A percentile compares a stretch with the other conserved stretches of the same genome.
Conservation (phyloP, 441 rosid species). For the Erysimum cheiri region DNA sequence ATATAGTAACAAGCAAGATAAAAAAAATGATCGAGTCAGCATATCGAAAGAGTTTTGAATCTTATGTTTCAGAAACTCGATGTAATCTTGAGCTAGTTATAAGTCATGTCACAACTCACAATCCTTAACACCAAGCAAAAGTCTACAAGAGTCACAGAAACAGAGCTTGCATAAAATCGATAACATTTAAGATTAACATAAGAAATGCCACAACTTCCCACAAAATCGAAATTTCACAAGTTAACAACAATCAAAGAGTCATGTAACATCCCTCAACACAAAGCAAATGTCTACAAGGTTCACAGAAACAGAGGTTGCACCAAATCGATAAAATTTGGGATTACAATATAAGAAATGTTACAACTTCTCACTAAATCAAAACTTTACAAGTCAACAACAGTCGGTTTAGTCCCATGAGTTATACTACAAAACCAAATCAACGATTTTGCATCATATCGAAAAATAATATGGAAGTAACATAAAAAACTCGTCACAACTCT, state of each 20-base stretch:
- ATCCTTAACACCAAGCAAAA: conserved; percentile 15
- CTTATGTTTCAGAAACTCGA: not conserved
- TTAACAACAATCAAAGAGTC: not conserved
- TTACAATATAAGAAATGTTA: too few relatives aligned
- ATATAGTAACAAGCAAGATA: not conserved
- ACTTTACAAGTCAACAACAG: too few relatives aligned
- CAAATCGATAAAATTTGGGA: not conserved
- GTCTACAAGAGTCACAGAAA: not conserved
- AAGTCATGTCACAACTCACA: not conserved
- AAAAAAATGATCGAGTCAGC: not conserved
- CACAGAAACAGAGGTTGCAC: not conserved
- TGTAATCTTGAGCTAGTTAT: not conserved
- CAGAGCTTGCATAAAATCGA: not conserved
- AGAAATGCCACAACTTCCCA: not conserved
- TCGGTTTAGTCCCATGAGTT: too few relatives aligned
- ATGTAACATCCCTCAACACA: not conserved
- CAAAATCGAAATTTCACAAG: not conserved
- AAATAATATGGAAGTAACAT: too few relatives aligned
- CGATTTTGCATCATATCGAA: too few relatives aligned
- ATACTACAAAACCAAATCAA: too few relatives aligned
- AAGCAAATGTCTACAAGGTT: not conserved
- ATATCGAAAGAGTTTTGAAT: not conserved
- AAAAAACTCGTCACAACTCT: too few relatives aligned
- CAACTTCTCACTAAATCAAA: too few relatives aligned
- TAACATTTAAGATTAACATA: not conserved